Evolutionary conservation across 371 early-diverging fungal genomes (phyloP).

Genomic region (Mortierella sp.): DNA sequence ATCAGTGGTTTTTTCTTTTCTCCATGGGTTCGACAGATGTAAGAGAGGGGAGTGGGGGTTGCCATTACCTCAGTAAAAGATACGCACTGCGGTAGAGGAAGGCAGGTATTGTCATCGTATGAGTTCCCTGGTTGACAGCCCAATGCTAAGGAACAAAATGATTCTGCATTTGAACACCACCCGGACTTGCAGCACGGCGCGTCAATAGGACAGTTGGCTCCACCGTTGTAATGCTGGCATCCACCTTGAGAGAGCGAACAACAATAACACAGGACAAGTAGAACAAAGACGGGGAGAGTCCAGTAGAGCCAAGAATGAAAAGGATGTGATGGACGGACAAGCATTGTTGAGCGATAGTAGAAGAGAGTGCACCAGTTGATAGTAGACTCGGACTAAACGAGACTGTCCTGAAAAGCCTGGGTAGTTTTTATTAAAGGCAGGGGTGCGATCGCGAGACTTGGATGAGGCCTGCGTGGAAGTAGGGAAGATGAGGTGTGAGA

Average conservation of each 20-base stretch:
- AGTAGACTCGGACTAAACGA: too few species aligned
- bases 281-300: not conserved
- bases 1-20: not conserved
- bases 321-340: too few species aligned
- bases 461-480: too few species aligned
- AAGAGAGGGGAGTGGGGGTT: not conserved
- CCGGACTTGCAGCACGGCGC: constrained; percentile 47
- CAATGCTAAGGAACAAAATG: constrained; percentile 47
- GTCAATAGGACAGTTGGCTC: constrained; percentile 38
- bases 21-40: not conserved
- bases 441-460: too few species aligned
- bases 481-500: too few species aligned
- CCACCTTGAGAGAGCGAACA: constrained; percentile 13
- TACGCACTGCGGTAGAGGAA: constrained; percentile 61
- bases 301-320: not conserved
- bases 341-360: too few species aligned
- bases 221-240: constrained; percentile 40
- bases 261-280: not conserved
- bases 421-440: too few species aligned
- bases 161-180: constrained; percentile 49
- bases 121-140: constrained; percentile 66
- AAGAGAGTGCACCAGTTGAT: too few species aligned
- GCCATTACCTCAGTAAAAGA: constrained; percentile 53
- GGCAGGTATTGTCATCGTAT: constrained; percentile 57
- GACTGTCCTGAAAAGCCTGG: too few species aligned